Evolutionary conservation across 176 grass and related monocot species (phyloP).

Genomic region (Musa acuminata): DNA sequence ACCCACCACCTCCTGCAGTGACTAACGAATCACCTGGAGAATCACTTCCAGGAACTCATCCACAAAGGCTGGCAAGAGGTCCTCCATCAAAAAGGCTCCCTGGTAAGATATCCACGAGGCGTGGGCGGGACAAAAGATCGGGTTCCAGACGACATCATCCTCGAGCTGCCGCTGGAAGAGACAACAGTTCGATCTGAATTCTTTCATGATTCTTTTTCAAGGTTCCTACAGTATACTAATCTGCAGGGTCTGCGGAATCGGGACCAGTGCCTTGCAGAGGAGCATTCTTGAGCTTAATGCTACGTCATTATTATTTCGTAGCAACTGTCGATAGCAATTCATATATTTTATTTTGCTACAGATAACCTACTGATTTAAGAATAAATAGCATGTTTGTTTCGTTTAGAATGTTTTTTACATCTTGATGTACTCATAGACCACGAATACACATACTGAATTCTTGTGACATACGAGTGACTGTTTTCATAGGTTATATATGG

Average conservation of each 20-base stretch:
- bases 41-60: conserved; percentile 32
- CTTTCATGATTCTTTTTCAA: conserved; percentile 2
- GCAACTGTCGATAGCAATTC: conserved; percentile 46
- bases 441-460: neutral
- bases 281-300: conserved; percentile 21
- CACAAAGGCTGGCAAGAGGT: conserved; percentile 26
- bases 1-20: conserved; percentile 17
- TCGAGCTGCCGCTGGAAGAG: conserved; percentile 29
- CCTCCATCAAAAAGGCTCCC: conserved; percentile 44
- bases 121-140: conserved; percentile 49
- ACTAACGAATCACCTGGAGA: neutral
- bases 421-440: neutral
- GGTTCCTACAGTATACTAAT: neutral
- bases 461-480: neutral
- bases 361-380: conserved; percentile 28
- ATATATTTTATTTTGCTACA: conserved; percentile 25
- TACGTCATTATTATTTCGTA: conserved; percentile 36
- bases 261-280: conserved; percentile 28
- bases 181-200: conserved; percentile 42
- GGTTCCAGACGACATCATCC: conserved; percentile 39
- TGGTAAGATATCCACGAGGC: conserved; percentile 21
- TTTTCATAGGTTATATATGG: too few species aligned
- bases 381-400: neutral
- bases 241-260: neutral
- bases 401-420: neutral